phyloP scores from a whole-genome alignment of 495 filamentous ascomycete species.

The Beverwykella pulmonaria region DNA sequence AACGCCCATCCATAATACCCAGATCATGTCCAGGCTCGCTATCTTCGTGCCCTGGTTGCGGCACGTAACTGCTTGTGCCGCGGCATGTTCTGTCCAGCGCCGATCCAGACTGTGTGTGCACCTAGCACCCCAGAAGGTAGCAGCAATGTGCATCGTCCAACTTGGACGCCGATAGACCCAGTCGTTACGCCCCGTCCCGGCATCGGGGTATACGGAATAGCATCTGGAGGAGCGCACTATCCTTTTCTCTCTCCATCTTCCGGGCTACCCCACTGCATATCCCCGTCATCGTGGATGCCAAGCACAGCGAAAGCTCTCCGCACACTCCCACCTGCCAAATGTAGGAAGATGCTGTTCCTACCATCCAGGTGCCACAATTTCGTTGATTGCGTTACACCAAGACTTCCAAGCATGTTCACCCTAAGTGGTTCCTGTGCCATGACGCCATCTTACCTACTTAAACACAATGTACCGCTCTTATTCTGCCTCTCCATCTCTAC shows the following conservation, averaged over 20 bases:
- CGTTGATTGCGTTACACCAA: background rate
- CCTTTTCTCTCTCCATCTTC: background rate
- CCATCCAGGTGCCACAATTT: background rate
- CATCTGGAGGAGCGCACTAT: background rate
- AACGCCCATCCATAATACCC: background rate
- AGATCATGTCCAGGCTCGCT: background rate
- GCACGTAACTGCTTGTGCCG: too few relatives aligned
- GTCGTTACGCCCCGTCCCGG: background rate
- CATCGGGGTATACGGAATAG: background rate
- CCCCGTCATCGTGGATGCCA: background rate
- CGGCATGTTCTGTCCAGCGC: too few relatives aligned
- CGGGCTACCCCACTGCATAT: background rate
- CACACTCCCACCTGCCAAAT: background rate
- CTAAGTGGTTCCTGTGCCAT: background rate
- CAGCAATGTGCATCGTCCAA: too few relatives aligned
- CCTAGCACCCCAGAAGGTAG: too few relatives aligned
- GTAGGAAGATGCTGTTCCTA: background rate
- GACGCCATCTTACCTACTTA: slow-evolving; percentile 1
- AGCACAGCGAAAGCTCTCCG: background rate
- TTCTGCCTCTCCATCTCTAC: background rate
- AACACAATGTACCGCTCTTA: background rate
- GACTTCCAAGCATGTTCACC: background rate
- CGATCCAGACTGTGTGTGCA: too few relatives aligned
- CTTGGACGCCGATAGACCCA: background rate
- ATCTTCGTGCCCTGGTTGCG: background rate